Evolutionary conservation across 306 rosid species (phyloP).

Genomic region (Hippophae rhamnoides): DNA sequence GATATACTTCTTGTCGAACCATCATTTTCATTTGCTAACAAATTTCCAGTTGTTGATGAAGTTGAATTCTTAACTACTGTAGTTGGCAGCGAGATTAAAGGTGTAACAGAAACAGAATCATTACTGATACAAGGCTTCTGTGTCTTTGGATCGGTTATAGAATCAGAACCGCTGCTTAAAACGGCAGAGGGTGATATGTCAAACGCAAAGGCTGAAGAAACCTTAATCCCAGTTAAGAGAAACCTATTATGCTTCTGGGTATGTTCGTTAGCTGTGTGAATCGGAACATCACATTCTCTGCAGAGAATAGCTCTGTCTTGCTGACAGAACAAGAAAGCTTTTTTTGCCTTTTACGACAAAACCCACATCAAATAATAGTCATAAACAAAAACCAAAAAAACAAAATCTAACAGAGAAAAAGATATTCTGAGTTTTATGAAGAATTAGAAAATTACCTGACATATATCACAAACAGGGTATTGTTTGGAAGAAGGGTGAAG

Average conservation of each 20-base stretch:
- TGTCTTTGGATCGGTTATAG: constrained; percentile 6
- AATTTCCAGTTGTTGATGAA: constrained; percentile 8
- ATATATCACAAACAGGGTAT: constrained; percentile 64
- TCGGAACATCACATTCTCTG: constrained; percentile 59
- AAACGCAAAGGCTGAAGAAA: constrained; percentile 36
- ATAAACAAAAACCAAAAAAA: background rate
- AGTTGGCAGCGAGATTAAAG: constrained; percentile 21
- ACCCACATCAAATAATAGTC: constrained; percentile 1
- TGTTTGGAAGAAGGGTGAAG: constrained; percentile 38
- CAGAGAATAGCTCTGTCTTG: constrained; percentile 85
- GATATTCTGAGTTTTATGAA: too few relatives aligned
- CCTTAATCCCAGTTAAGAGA: constrained; percentile 67
- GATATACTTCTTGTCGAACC: constrained; percentile 57
- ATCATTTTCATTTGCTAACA: constrained; percentile 8
- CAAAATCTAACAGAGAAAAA: background rate
- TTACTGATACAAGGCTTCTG: background rate
- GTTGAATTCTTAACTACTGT: constrained; percentile 18
- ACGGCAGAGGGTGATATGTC: constrained; percentile 16
- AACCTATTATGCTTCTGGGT: constrained; percentile 71
- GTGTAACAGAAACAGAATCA: constrained; percentile 13
- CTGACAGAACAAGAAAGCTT: constrained; percentile 75
- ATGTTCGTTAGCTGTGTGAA: constrained; percentile 68
- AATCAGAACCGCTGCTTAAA: constrained; percentile 1
- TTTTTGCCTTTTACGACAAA: constrained; percentile 44
- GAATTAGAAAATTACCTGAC: constrained; percentile 33